These are phyloP conservation scores for Leccinum incarnatum DNA, from an alignment of 768 basidiomycete species.

Conservation along the genomic window DNA sequence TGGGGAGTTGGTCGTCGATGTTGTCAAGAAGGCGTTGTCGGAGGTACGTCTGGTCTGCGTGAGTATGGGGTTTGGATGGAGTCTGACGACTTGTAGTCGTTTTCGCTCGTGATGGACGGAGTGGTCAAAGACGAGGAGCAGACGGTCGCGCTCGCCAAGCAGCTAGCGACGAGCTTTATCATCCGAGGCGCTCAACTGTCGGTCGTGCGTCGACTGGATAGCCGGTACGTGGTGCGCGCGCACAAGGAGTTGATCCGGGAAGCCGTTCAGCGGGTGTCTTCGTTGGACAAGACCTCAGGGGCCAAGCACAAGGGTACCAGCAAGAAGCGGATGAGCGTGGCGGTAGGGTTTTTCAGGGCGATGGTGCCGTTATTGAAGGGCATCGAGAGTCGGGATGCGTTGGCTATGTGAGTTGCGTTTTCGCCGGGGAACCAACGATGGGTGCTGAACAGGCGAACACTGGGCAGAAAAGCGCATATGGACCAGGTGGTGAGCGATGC, in stretches of 20 bases:
- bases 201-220: conserved; percentile 67
- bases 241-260: conserved; percentile 71
- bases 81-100: conserved; percentile 52
- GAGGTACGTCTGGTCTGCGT: conserved; percentile 51
- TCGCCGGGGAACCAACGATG: neutral
- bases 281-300: conserved; percentile 40
- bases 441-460: neutral
- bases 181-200: conserved; percentile 89
- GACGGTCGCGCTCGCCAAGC: conserved; percentile 70
- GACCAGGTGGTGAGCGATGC: conserved; percentile 72
- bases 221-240: conserved; percentile 63
- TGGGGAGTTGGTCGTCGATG: conserved; percentile 62
- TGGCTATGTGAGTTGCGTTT: conserved; percentile 21
- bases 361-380: conserved; percentile 61
- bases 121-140: conserved; percentile 60
- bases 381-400: conserved; percentile 50
- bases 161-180: conserved; percentile 67
- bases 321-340: conserved; percentile 54
- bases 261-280: conserved; percentile 61
- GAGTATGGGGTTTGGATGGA: neutral
- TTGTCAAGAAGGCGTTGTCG: conserved; percentile 68
- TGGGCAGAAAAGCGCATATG: conserved; percentile 75
- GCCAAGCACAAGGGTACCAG: conserved; percentile 49
- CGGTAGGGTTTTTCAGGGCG: conserved; percentile 70
- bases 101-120: conserved; percentile 73